Conservation (phyloP, 495 filamentous ascomycete genomes). For the Podospora pseudoanserina region DNA sequence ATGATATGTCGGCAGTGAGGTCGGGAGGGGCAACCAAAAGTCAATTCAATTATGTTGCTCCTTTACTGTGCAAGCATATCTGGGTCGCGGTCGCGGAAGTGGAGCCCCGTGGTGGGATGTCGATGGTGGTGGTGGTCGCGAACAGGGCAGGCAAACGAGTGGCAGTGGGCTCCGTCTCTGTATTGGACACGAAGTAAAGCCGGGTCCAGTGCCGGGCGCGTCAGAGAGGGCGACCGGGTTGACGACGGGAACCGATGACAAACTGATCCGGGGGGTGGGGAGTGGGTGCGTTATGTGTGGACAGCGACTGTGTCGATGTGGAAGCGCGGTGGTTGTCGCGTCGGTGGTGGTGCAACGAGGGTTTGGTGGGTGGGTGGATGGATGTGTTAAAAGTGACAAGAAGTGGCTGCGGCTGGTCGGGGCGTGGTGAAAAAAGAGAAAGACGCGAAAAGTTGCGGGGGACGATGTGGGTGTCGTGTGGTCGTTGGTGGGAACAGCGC, state of each 20-base stretch:
- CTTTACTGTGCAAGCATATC: conserved; percentile 38
- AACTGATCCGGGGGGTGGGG: conserved; percentile 17
- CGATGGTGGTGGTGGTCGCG: conserved; percentile 5
- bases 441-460: conserved; percentile 26
- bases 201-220: conserved; percentile 26
- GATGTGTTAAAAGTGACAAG: conserved; percentile 23
- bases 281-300: conserved; percentile 10
- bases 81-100: conserved; percentile 20
- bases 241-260: background rate
- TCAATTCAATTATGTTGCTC: conserved; percentile 21
- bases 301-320: conserved; percentile 16
- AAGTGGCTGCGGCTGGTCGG: conserved; percentile 22
- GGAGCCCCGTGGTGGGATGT: conserved; percentile 14
- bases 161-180: conserved; percentile 5
- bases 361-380: conserved; percentile 26
- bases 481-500: conserved; percentile 39
- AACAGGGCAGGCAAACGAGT: conserved; percentile 14
- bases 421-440: conserved; percentile 34
- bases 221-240: conserved; percentile 17
- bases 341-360: conserved; percentile 22
- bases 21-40: conserved; percentile 19
- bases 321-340: conserved; percentile 23
- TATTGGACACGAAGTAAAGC: conserved; percentile 9
- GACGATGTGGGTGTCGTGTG: conserved; percentile 24
- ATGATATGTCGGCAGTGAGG: conserved; percentile 47